Percentiles rank a stretch among this genome's conserved stretches.
phyloP scores from a whole-genome alignment of 345 rosid genomes.

The Citrus maxima region DNA sequence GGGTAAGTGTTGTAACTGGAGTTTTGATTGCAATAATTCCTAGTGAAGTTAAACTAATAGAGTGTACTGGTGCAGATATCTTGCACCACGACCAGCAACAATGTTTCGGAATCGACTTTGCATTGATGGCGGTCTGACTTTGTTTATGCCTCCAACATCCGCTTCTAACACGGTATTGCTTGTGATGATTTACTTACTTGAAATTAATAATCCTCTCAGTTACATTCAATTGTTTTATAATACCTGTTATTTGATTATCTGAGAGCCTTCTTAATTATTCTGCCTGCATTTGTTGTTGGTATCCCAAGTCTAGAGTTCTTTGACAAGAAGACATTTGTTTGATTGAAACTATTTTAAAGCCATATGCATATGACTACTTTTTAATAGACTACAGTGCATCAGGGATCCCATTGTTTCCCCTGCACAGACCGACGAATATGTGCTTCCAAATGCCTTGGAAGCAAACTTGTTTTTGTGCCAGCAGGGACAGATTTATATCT shows the following conservation, averaged over 20 bases:
- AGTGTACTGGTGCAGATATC: slow-evolving; percentile 55
- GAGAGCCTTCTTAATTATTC: neutral
- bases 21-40: neutral
- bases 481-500: neutral
- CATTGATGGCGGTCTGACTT: slow-evolving; percentile 93
- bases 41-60: slow-evolving; percentile 17
- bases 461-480: neutral
- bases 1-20: slow-evolving; percentile 44
- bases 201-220: neutral
- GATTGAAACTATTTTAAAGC: neutral
- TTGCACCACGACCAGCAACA: slow-evolving; percentile 91
- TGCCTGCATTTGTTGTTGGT: neutral
- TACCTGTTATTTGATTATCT: neutral
- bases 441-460: neutral
- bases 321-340: neutral
- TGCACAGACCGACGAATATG: no score
- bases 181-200: neutral
- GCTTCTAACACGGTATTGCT: slow-evolving; percentile 77
- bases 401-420: neutral
- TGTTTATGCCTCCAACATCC: slow-evolving; percentile 96
- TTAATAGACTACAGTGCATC: neutral
- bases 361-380: neutral
- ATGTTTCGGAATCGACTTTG: slow-evolving; percentile 79
- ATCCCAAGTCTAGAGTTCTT: neutral
- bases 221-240: neutral